phyloP scores from a whole-genome alignment of 306 rosid genomes.

The Dryas alaskensis region DNA sequence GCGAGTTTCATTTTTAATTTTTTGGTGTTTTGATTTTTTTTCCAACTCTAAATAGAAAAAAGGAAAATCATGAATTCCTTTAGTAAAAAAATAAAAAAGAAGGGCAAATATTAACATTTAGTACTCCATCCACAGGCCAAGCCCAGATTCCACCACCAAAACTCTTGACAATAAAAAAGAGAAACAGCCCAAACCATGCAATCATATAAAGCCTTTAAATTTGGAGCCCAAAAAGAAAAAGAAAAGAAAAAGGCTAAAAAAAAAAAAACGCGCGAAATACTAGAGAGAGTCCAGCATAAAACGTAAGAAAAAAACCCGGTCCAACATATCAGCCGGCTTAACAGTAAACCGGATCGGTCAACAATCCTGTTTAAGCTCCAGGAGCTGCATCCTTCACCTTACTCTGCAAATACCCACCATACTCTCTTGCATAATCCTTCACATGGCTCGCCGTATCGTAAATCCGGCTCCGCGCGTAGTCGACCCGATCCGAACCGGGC shows the following conservation, averaged over 20 bases:
- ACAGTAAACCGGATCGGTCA: not conserved
- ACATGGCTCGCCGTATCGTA: conserved; percentile 79
- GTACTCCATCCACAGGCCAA: not conserved
- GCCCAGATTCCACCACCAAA: not conserved
- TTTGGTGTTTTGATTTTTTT: too few species aligned
- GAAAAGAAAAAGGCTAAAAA: not conserved
- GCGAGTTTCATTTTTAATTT: too few species aligned
- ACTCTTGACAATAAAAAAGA: not conserved
- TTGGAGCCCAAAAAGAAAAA: not conserved
- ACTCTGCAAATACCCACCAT: conserved; percentile 74
- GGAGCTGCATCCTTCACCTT: conserved; percentile 89
- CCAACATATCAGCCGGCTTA: not conserved
- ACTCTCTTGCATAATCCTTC: conserved; percentile 80
- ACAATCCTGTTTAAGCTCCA: conserved; percentile 46
- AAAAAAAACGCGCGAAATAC: not conserved
- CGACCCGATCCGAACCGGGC: conserved; percentile 71
- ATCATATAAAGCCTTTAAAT: not conserved
- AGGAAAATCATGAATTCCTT: too few species aligned
- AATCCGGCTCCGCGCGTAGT: conserved; percentile 67
- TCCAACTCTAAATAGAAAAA: too few species aligned
- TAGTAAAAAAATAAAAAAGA: not conserved
- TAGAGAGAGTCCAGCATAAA: not conserved
- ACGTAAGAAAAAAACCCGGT: not conserved
- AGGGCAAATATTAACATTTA: too few species aligned
- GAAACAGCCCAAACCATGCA: not conserved